Conservation (phyloP, 2,329 filamentous ascomycete genomes). For the Sarocladiaceae sp. region DNA sequence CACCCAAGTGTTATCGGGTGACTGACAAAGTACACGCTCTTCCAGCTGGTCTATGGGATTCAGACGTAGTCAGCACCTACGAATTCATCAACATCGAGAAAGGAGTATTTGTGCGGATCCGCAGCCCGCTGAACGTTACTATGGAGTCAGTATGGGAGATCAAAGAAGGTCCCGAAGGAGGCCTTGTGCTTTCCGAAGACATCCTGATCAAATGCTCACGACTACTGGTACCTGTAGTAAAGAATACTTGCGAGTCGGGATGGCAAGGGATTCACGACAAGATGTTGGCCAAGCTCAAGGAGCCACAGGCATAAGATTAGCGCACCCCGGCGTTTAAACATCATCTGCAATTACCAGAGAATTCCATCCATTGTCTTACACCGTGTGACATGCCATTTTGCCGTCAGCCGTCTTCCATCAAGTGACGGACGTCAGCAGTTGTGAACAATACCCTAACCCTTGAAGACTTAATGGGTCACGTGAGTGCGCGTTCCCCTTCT, state of each 20-base stretch:
- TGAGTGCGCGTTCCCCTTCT: constrained; percentile 24
- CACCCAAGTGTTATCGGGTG: constrained; percentile 38
- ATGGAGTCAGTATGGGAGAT: constrained; percentile 49
- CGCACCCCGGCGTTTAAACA: too few species aligned
- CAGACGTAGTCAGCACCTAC: constrained; percentile 45
- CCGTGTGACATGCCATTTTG: too few species aligned
- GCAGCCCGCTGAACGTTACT: constrained; percentile 41
- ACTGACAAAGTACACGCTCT: constrained; percentile 45
- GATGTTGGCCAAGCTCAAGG: constrained; percentile 33
- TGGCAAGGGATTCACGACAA: constrained; percentile 45
- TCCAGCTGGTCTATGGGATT: constrained; percentile 50
- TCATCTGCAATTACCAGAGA: too few species aligned
- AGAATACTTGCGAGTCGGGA: constrained; percentile 42
- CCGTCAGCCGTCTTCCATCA: too few species aligned
- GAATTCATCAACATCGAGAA: constrained; percentile 44
- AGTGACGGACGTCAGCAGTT: too few species aligned
- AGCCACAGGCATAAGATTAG: constrained; percentile 5
- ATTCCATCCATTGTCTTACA: too few species aligned
- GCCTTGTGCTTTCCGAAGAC: constrained; percentile 41
- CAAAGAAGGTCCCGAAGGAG: constrained; percentile 23
- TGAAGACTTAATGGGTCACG: constrained; percentile 15
- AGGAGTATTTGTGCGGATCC: constrained; percentile 46
- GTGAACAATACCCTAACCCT: constrained; percentile 1
- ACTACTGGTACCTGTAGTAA: constrained; percentile 42
- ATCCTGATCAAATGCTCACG: constrained; percentile 44